phyloP scores from a whole-genome alignment of 192 early-diverging fungal genomes.

The Entomortierella lignicola region DNA sequence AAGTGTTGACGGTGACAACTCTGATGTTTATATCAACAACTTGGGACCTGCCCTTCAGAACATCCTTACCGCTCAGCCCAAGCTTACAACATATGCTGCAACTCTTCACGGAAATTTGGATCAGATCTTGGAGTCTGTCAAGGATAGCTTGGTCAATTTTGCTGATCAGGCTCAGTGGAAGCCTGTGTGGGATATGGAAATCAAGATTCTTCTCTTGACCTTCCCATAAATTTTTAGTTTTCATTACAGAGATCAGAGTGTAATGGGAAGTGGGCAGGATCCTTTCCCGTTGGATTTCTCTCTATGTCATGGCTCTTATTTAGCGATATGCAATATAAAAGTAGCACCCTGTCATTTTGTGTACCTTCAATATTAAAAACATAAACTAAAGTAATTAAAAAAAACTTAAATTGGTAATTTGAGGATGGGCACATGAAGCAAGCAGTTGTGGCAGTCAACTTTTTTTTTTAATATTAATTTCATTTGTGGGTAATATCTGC shows the following conservation, averaged over 20 bases:
- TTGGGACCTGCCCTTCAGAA: conserved; percentile 31
- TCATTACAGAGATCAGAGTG: neutral
- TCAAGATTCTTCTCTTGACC: conserved; percentile 44
- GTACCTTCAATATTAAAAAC: no score
- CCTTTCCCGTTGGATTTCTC: neutral
- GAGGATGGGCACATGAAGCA: no score
- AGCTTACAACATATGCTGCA: conserved; percentile 1
- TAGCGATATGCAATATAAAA: no score
- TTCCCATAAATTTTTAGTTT: conserved; percentile 32
- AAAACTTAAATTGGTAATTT: no score
- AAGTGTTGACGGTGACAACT: conserved; percentile 34
- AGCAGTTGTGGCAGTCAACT: no score
- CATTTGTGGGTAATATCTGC: no score
- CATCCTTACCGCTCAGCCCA: conserved; percentile 13
- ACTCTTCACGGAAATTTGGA: conserved; percentile 46
- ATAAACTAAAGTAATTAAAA: no score
- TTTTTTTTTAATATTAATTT: no score
- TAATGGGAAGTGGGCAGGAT: conserved; percentile 4
- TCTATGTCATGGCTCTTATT: no score
- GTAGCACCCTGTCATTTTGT: no score
- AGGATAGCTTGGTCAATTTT: conserved; percentile 22
- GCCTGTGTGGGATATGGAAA: conserved; percentile 32
- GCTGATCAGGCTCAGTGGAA: conserved; percentile 35
- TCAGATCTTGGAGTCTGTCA: conserved; percentile 37
- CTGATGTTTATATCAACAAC: conserved; percentile 31